Evolutionary conservation across 192 early-diverging fungal genomes (phyloP).

Genomic region (Backusella sp.): DNA sequence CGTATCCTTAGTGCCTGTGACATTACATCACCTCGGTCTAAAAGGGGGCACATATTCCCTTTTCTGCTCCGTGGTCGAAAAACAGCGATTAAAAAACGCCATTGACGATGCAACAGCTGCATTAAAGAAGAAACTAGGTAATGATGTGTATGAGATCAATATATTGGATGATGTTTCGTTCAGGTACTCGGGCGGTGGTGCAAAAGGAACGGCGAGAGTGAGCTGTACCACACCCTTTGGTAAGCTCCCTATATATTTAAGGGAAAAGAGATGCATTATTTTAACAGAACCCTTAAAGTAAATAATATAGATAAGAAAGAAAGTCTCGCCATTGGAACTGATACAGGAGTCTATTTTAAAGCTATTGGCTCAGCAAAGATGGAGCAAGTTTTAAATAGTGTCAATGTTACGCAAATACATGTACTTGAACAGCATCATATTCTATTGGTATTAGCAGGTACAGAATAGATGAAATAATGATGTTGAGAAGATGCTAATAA

Average conservation of each 20-base stretch:
- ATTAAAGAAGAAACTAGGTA: conserved; percentile 36
- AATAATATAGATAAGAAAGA: conserved; percentile 39
- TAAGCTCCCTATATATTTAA: background rate
- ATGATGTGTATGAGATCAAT: conserved; percentile 52
- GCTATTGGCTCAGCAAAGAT: conserved; percentile 47
- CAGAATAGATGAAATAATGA: background rate
- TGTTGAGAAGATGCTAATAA: background rate
- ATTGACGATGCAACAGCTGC: conserved; percentile 66
- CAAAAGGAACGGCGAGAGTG: conserved; percentile 31
- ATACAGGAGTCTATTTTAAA: conserved; percentile 70
- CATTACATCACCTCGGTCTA: conserved; percentile 27
- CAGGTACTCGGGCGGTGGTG: conserved; percentile 24
- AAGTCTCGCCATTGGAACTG: conserved; percentile 79
- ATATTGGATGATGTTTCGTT: conserved; percentile 49
- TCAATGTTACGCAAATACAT: conserved; percentile 82
- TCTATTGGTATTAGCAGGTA: conserved; percentile 83
- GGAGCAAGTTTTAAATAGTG: conserved; percentile 58
- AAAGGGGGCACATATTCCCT: conserved; percentile 59
- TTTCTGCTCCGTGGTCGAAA: conserved; percentile 63
- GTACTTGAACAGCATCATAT: conserved; percentile 77
- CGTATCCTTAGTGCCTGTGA: background rate
- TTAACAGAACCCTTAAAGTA: background rate
- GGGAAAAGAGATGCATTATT: background rate
- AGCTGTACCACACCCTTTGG: conserved; percentile 53
- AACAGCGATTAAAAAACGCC: conserved; percentile 76